Evolutionary conservation across 805 yeast genomes (phyloP), one percentile per base, ranked within the genome.

Genomic region (Debaryomyces maramus): DNA sequence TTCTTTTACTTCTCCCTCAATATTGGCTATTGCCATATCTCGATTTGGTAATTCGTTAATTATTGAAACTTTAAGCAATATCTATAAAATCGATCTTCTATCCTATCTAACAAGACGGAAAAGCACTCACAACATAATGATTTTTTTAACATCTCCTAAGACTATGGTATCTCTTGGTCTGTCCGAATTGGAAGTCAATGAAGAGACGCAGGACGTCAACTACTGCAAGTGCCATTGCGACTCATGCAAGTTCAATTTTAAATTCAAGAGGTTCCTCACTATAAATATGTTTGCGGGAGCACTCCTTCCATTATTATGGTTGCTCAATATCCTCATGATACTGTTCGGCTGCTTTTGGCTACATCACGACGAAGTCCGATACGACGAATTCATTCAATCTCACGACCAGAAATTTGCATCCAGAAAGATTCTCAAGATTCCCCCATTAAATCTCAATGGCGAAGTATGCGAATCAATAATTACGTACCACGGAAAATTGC

Each of bases 231-330:
- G 46, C 19, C 31, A 32, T 21, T 43, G 46, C 26, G 32, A 36
- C 14, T 37, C 42, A 8, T 44, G 43, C 24, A 22, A 16, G 5
- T 40, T 18, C 21, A 10, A 29, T 6, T n/a, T 5, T 5, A 38
- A 21, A 17, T 27, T 24, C 35, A 21, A 32, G 15, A 33, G 18
- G 21, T 14, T 18, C 5, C 14, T 36, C 19, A 6, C 19, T 18
- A 24, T 15, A 4, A 44, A 39, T 6, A 29, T 58, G n/a, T 20
- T 46, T 19, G 41, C 41, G 32, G 61, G 63, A 2, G 3, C 44
- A 1, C 3, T 51, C 8, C 38, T 50, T 21, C 64, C 63, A 13
- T 31, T 41, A 3, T 7, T 53, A n/a, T 58, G 64, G 63, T 1
- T 52, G 0, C 37, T 32, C 14, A 44, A 42, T 31, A 23, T 50